These are phyloP conservation scores for Cyberlindnera nakhonratchasimensis DNA, from an alignment of 805 yeast genomes.

Conservation along the genomic window DNA sequence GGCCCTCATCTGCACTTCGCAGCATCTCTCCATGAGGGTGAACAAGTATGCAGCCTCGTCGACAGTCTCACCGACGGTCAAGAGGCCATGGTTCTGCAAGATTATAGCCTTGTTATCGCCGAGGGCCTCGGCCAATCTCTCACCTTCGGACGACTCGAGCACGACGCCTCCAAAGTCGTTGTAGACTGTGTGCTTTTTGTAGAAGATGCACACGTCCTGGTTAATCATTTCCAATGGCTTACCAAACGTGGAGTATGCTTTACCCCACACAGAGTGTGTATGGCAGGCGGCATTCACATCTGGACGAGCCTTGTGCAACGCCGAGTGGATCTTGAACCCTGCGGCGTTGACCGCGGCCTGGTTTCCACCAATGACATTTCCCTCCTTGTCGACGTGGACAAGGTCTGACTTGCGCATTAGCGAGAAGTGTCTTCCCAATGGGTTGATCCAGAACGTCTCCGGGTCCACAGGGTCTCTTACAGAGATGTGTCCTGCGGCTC, in stretches of 20 bases:
- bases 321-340: constrained; percentile 69
- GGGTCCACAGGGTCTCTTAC: constrained; percentile 80
- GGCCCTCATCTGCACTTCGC: constrained; percentile 62
- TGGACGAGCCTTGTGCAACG: constrained; percentile 63
- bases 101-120: constrained; percentile 55
- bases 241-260: constrained; percentile 63
- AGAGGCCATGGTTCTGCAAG: constrained; percentile 68
- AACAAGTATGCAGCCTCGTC: constrained; percentile 73
- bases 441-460: constrained; percentile 86
- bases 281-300: constrained; percentile 73
- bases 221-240: constrained; percentile 71
- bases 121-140: constrained; percentile 54
- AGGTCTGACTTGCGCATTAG: constrained; percentile 56
- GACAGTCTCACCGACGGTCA: constrained; percentile 66
- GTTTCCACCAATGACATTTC: constrained; percentile 61
- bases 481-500: constrained; percentile 83
- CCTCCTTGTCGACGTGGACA: constrained; percentile 61
- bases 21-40: constrained; percentile 58
- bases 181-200: constrained; percentile 65
- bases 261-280: constrained; percentile 63
- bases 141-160: constrained; percentile 60
- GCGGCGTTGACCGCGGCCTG: constrained; percentile 57
- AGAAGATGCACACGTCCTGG: constrained; percentile 71
- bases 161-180: constrained; percentile 77
- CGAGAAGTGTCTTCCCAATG: constrained; percentile 74